Evolutionary conservation across 495 filamentous ascomycete species (phyloP).

Genomic region (Lasiosphaeriaceae sp.): DNA sequence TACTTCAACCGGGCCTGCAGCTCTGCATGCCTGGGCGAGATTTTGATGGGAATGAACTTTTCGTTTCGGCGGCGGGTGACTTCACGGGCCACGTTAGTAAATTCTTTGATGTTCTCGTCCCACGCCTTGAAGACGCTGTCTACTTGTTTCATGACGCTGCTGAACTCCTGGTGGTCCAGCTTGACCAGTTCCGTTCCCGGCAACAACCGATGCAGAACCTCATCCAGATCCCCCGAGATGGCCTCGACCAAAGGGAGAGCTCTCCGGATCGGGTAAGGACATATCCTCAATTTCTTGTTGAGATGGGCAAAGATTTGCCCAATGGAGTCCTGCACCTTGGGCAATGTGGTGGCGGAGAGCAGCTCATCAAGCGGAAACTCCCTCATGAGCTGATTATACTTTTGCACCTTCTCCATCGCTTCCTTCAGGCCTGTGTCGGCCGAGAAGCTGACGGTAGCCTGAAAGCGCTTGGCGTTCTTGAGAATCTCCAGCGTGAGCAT

Average conservation of each 20-base stretch:
- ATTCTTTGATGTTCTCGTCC: conserved; percentile 95
- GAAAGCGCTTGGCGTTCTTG: conserved; percentile 91
- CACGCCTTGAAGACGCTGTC: conserved; percentile 84
- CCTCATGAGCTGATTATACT: conserved; percentile 97
- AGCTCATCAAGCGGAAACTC: conserved; percentile 96
- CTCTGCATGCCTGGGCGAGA: conserved; percentile 74
- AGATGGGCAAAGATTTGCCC: conserved; percentile 84
- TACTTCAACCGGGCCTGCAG: conserved; percentile 88
- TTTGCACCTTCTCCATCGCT: conserved; percentile 89
- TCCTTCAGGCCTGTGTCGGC: conserved; percentile 94
- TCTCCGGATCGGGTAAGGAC: conserved; percentile 86
- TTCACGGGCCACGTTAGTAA: conserved; percentile 93
- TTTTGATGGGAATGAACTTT: conserved; percentile 98
- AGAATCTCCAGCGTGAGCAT: conserved; percentile 89
- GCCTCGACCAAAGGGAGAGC: conserved; percentile 94
- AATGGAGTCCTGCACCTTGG: conserved; percentile 87
- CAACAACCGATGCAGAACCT: conserved; percentile 77
- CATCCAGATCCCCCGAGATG: conserved; percentile 91
- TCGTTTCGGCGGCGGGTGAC: conserved; percentile 86
- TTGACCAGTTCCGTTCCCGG: conserved; percentile 86
- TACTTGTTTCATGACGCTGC: conserved; percentile 73
- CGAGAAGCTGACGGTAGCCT: conserved; percentile 91
- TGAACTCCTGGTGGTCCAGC: conserved; percentile 86
- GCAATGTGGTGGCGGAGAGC: conserved; percentile 81
- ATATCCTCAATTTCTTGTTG: conserved; percentile 94